Conservation (phyloP, 75 land plant species). For the Picea sitchensis region DNA sequence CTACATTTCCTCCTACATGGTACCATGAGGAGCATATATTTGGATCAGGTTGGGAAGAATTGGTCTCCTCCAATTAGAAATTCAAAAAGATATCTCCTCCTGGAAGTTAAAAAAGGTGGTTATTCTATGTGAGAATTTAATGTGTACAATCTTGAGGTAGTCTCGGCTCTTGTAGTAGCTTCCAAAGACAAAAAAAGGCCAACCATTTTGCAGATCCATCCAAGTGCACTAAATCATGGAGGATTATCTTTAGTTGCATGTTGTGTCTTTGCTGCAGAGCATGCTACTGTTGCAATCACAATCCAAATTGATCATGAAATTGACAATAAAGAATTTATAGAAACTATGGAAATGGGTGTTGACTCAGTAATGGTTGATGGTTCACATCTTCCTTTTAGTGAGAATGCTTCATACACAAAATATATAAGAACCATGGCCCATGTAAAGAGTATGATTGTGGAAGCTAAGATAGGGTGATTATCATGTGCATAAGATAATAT, state of each 20-base stretch:
- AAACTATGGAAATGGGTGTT: constrained; percentile 55
- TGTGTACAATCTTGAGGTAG: constrained; percentile 94
- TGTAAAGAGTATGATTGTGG: constrained; percentile 62
- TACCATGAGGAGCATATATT: neutral
- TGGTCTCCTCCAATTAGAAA: constrained; percentile 21
- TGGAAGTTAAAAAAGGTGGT: constrained; percentile 67
- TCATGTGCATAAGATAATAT: constrained; percentile 95
- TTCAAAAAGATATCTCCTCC: constrained; percentile 72
- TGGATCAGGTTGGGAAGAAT: constrained; percentile 54
- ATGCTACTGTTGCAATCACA: constrained; percentile 76
- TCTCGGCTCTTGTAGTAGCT: constrained; percentile 85
- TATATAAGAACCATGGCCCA: constrained; percentile 62
- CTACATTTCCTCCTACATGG: too few species aligned
- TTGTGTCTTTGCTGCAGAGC: constrained; percentile 83
- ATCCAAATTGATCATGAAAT: constrained; percentile 96
- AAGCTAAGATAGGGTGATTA: constrained; percentile 92
- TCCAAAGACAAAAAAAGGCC: constrained; percentile 90
- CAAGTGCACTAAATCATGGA: constrained; percentile 77
- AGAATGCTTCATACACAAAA: constrained; percentile 17
- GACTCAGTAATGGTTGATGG: constrained; percentile 97
- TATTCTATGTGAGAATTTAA: constrained; percentile 98
- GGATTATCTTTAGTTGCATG: constrained; percentile 80
- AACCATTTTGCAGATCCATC: constrained; percentile 98
- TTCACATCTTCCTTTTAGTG: constrained; percentile 73
- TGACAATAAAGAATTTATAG: constrained; percentile 47